phyloP scores from a whole-genome alignment of 108 stramenopile species.

The Fragilariopsis cylindrus region DNA sequence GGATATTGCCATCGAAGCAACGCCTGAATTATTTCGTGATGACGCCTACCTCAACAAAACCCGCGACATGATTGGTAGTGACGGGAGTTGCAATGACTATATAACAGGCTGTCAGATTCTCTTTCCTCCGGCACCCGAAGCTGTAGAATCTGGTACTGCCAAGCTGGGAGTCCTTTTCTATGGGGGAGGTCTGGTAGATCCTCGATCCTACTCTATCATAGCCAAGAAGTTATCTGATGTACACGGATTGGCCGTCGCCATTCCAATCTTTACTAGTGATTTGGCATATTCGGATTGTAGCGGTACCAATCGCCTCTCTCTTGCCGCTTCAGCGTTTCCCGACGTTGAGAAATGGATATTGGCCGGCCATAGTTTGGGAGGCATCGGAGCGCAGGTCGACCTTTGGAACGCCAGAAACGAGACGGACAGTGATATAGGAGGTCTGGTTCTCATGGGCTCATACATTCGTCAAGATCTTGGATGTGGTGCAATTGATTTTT shows the following conservation, averaged over 20 bases:
- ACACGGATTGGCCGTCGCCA: conserved; percentile 19
- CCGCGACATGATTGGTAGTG: conserved; percentile 9
- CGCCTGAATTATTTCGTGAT: conserved; percentile 27
- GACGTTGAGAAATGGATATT: conserved; percentile 35
- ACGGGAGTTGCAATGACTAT: conserved; percentile 24
- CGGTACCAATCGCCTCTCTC: conserved; percentile 19
- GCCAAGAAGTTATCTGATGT: conserved; percentile 7
- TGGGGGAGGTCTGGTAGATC: conserved; percentile 40
- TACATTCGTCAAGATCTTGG: conserved; percentile 25
- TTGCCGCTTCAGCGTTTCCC: conserved; percentile 28
- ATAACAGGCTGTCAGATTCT: conserved; percentile 23
- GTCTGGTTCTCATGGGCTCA: conserved; percentile 34
- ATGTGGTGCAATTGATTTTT: conserved; percentile 30
- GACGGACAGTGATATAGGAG: conserved; percentile 18
- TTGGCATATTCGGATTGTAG: conserved; percentile 24
- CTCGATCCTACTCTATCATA: conserved; percentile 32
- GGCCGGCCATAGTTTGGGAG: conserved; percentile 41
- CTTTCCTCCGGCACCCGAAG: conserved; percentile 1
- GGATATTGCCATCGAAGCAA: conserved; percentile 24
- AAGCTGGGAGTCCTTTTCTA: conserved; percentile 33
- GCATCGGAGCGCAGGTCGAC: conserved; percentile 29
- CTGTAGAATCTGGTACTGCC: neutral
- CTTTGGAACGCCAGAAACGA: conserved; percentile 12
- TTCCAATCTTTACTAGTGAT: conserved; percentile 36
- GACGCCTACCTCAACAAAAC: conserved; percentile 23